Conservation (phyloP, 345 rosid species). For the Gossypium mustelinum region DNA sequence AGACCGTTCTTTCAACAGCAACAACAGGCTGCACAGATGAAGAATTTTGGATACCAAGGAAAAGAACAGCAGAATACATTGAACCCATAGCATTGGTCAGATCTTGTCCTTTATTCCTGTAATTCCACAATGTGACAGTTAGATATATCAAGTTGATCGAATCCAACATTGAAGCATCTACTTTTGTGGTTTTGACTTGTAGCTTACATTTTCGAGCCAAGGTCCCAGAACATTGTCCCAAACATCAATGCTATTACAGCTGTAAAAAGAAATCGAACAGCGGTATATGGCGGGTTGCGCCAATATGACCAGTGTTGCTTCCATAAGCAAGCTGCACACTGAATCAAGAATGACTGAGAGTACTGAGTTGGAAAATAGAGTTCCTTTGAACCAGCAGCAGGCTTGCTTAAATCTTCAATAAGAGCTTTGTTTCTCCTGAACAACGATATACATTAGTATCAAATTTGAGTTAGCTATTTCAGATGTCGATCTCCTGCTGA, state of each 20-base stretch:
- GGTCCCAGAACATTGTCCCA: constrained; percentile 67
- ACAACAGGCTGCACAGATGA: constrained; percentile 63
- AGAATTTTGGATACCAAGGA: constrained; percentile 60
- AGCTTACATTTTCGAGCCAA: constrained; percentile 61
- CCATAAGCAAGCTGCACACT: constrained; percentile 67
- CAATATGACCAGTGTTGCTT: constrained; percentile 70
- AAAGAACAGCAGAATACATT: constrained; percentile 24
- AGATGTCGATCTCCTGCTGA: background rate
- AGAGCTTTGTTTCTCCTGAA: constrained; percentile 63
- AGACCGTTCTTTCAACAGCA: constrained; percentile 62
- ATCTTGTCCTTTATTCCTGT: constrained; percentile 39
- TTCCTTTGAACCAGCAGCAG: constrained; percentile 56
- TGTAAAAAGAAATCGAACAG: constrained; percentile 61
- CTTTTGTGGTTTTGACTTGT: background rate
- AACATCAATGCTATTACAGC: constrained; percentile 47
- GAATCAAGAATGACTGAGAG: constrained; percentile 50
- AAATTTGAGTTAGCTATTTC: background rate
- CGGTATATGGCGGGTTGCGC: constrained; percentile 69
- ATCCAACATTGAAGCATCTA: background rate
- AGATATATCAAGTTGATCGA: background rate
- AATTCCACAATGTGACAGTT: background rate
- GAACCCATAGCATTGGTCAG: constrained; percentile 64
- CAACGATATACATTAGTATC: background rate
- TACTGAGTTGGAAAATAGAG: constrained; percentile 50
- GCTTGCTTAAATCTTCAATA: constrained; percentile 44